Conservation (phyloP, 768 basidiomycete genomes). For the Coprinopsis cinerea region DNA sequence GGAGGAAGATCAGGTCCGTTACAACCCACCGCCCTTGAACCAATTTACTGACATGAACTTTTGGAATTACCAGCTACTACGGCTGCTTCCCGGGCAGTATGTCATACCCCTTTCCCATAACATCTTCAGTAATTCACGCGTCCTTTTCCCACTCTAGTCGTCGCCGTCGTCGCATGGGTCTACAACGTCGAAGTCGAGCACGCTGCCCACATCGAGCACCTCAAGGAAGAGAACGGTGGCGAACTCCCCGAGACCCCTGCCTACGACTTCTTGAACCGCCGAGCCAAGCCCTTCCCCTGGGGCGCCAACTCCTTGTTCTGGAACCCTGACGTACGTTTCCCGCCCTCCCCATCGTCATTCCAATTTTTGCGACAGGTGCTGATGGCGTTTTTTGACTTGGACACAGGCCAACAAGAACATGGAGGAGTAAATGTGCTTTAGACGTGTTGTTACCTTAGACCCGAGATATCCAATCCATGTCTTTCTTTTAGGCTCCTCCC, state of each 20-base stretch:
- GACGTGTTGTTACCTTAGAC: constrained; percentile 9
- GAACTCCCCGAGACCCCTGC: constrained; percentile 61
- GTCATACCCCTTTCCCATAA: constrained; percentile 21
- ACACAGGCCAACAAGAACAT: constrained; percentile 63
- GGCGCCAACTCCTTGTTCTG: constrained; percentile 79
- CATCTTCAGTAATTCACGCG: neutral
- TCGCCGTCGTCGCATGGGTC: constrained; percentile 46
- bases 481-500: neutral
- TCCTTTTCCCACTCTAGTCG: constrained; percentile 28
- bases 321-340: constrained; percentile 62
- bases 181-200: constrained; percentile 60
- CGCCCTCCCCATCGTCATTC: too few species aligned
- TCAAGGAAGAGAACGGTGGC: constrained; percentile 69
- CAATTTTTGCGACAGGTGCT: too few species aligned
- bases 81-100: constrained; percentile 71
- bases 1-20: constrained; percentile 81
- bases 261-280: constrained; percentile 75
- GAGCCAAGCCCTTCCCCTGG: constrained; percentile 82
- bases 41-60: constrained; percentile 12
- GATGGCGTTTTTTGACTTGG: constrained; percentile 9
- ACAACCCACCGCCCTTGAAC: neutral
- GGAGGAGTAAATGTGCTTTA: constrained; percentile 21
- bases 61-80: constrained; percentile 61
- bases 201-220: constrained; percentile 61
- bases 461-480: neutral